These are phyloP conservation scores for Aspergillus cejpii DNA, from an alignment of 2,329 filamentous ascomycete species.

Conservation along the genomic window DNA sequence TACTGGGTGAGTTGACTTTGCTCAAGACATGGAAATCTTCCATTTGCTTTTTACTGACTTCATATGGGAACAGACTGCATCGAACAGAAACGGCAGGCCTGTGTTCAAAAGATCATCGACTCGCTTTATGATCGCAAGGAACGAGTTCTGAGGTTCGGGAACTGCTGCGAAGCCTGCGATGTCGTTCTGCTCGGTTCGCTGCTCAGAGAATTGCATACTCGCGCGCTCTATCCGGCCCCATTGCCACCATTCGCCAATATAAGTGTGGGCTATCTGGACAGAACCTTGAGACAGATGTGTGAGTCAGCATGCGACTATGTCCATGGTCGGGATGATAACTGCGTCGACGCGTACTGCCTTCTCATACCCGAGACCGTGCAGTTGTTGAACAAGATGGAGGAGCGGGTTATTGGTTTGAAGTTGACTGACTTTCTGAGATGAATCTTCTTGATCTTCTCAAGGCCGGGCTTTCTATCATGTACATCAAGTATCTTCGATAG, in stretches of 20 bases:
- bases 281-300: not conserved
- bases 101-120: not conserved
- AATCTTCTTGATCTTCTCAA: too few species aligned
- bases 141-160: not conserved
- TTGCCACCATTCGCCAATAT: not conserved
- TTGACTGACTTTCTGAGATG: too few species aligned
- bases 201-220: not conserved
- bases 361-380: too few species aligned
- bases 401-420: too few species aligned
- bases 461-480: too few species aligned
- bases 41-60: not conserved
- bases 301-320: slow-evolving; percentile 2
- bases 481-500: too few species aligned
- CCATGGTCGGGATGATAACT: slow-evolving; percentile 1
- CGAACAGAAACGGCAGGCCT: not conserved
- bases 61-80: not conserved
- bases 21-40: not conserved
- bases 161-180: slow-evolving; percentile 5
- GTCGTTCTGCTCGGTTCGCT: not conserved
- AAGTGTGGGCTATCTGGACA: not conserved
- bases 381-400: too few species aligned
- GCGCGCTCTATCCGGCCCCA: slow-evolving; percentile 3
- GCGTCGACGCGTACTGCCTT: not conserved
- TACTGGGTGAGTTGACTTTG: not conserved
- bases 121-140: slow-evolving; percentile 1